These are phyloP conservation scores for Calonectria montana DNA, from an alignment of 2,329 filamentous ascomycete genomes.

Conservation along the genomic window DNA sequence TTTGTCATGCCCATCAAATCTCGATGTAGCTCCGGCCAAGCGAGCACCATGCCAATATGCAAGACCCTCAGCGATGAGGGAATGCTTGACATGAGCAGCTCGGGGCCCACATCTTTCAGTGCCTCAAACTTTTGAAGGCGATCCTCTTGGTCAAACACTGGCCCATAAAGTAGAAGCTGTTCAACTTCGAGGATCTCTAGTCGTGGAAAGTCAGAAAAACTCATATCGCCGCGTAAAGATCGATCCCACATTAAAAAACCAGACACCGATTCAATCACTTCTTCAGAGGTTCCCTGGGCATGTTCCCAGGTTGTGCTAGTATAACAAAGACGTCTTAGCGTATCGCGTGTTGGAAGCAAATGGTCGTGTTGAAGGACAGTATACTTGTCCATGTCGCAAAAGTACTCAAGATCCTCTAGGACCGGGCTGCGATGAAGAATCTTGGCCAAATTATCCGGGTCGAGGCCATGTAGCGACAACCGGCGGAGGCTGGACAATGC, in stretches of 20 bases:
- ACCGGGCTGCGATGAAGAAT: conserved; percentile 40
- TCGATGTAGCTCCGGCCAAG: conserved; percentile 41
- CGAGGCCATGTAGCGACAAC: conserved; percentile 41
- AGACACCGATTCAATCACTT: conserved; percentile 40
- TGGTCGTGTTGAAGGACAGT: conserved; percentile 40
- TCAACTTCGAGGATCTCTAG: conserved; percentile 43
- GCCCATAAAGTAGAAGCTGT: conserved; percentile 42
- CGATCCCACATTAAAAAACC: conserved; percentile 40
- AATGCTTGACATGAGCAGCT: conserved; percentile 41
- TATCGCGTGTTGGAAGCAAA: conserved; percentile 29
- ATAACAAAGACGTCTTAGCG: conserved; percentile 39
- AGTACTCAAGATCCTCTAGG: conserved; percentile 42
- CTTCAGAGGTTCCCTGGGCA: conserved; percentile 34
- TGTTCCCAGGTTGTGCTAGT: conserved; percentile 42
- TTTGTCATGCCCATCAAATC: conserved; percentile 37
- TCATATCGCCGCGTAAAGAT: conserved; percentile 38
- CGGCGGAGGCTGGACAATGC: conserved; percentile 38
- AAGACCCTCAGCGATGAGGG: conserved; percentile 37
- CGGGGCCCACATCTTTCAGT: conserved; percentile 33
- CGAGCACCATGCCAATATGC: conserved; percentile 42
- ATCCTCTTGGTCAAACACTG: conserved; percentile 38
- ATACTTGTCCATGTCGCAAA: conserved; percentile 45
- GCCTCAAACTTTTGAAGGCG: conserved; percentile 29
- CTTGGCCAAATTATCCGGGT: conserved; percentile 40
- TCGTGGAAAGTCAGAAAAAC: conserved; percentile 39